Conservation (phyloP, 164 flowering plant species). For the Aristolochia californica region DNA sequence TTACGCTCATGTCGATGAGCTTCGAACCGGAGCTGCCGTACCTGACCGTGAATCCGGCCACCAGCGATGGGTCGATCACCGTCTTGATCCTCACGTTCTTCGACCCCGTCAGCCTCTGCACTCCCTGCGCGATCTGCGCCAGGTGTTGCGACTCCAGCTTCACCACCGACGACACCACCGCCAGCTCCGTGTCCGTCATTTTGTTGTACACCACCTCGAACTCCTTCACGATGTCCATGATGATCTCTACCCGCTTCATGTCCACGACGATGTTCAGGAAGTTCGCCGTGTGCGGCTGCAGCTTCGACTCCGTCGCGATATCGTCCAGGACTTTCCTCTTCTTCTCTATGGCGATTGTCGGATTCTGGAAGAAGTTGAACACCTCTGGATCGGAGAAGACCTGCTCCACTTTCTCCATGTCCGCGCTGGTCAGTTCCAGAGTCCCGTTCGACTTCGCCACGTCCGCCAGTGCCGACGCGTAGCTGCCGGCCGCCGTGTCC, state of each 20-base stretch:
- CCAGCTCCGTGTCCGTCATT: conserved; percentile 68
- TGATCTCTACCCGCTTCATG: conserved; percentile 39
- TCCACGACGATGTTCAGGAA: conserved; percentile 71
- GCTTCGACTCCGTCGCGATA: conserved; percentile 18
- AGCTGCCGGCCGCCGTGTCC: conserved; percentile 51
- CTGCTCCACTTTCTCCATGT: conserved; percentile 53
- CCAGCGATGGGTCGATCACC: conserved; percentile 56
- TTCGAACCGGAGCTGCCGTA: conserved; percentile 72
- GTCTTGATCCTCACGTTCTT: conserved; percentile 90
- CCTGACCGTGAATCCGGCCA: conserved; percentile 86
- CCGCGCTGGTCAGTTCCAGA: conserved; percentile 53
- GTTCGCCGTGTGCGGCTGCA: conserved; percentile 53
- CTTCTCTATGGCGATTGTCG: conserved; percentile 33
- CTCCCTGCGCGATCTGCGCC: conserved; percentile 83
- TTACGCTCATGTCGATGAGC: conserved; percentile 88
- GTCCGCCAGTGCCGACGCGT: conserved; percentile 73
- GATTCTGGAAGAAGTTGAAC: conserved; percentile 45
- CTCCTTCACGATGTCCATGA: conserved; percentile 59
- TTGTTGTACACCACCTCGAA: conserved; percentile 60
- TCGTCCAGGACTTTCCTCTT: conserved; percentile 49
- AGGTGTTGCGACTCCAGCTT: conserved; percentile 63
- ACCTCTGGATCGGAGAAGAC: conserved; percentile 40
- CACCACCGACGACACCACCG: conserved; percentile 79
- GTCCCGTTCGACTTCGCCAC: conserved; percentile 51
- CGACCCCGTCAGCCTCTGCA: conserved; percentile 71